Conservation (phyloP, 2,329 filamentous ascomycete genomes). For the Botryosphaeria dothidea region DNA sequence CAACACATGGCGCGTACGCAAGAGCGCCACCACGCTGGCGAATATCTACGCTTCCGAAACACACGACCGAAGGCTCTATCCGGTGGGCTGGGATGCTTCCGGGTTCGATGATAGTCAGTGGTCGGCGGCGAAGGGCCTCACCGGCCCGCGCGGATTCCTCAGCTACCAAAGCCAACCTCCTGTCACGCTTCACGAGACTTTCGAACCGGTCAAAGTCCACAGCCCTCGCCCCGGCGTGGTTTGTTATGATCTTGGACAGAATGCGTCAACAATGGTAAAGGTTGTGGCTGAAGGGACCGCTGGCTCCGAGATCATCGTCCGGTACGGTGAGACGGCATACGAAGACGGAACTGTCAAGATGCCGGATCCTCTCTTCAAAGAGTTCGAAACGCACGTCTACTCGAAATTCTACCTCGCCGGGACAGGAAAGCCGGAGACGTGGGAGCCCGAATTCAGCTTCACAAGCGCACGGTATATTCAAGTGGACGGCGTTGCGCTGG, state of each 20-base stretch:
- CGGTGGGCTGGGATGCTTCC: constrained; percentile 36
- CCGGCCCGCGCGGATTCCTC: constrained; percentile 41
- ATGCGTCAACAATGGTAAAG: constrained; percentile 35
- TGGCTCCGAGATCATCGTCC: constrained; percentile 32
- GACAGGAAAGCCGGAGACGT: constrained; percentile 31
- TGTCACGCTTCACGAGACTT: constrained; percentile 39
- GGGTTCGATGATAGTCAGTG: constrained; percentile 33
- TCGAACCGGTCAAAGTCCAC: constrained; percentile 30
- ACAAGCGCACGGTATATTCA: constrained; percentile 46
- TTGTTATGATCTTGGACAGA: constrained; percentile 36
- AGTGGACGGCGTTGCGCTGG: constrained; percentile 39
- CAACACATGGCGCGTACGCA: constrained; percentile 40
- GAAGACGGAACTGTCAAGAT: constrained; percentile 40
- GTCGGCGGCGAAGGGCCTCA: constrained; percentile 39
- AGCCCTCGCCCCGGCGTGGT: constrained; percentile 28
- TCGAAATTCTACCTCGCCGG: constrained; percentile 40
- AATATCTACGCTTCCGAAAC: constrained; percentile 46
- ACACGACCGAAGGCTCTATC: constrained; percentile 38
- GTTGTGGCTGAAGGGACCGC: constrained; percentile 29
- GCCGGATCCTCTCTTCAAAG: constrained; percentile 43
- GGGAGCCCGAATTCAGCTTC: constrained; percentile 46
- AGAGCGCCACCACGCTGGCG: constrained; percentile 42
- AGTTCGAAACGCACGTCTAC: constrained; percentile 42
- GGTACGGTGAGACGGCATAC: constrained; percentile 34
- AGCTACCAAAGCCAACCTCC: constrained; percentile 44